These are phyloP conservation scores for Neofusicoccum sp. DNA, from an alignment of 2,329 filamentous ascomycete species.

Conservation along the genomic window DNA sequence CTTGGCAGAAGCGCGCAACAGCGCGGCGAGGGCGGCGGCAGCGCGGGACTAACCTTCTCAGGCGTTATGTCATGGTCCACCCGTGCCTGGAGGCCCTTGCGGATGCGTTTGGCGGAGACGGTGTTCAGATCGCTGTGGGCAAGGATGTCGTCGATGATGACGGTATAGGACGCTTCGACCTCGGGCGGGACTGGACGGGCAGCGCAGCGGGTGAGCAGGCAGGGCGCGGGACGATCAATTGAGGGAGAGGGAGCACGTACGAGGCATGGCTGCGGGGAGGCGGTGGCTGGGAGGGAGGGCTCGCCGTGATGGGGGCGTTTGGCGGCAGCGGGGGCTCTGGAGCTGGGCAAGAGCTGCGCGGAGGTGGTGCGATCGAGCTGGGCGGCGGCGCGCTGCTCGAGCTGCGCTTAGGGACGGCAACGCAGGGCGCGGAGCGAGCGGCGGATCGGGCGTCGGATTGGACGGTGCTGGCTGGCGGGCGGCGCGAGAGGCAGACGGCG, in stretches of 20 bases:
- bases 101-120: slow-evolving; percentile 64
- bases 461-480: not conserved
- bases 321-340: not conserved
- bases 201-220: not conserved
- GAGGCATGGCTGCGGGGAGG: slow-evolving; percentile 18
- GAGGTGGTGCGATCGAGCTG: slow-evolving; percentile 5
- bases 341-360: slow-evolving; percentile 1
- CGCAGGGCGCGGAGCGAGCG: not conserved
- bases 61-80: slow-evolving; percentile 61
- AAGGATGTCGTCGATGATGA: slow-evolving; percentile 63
- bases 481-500: not conserved
- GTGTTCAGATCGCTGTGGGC: slow-evolving; percentile 60
- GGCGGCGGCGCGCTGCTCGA: not conserved
- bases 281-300: not conserved
- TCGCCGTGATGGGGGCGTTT: not conserved
- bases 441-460: slow-evolving; percentile 10
- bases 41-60: slow-evolving; percentile 54
- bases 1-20: not conserved
- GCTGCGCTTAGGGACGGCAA: slow-evolving; percentile 2
- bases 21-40: not conserved
- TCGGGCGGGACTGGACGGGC: slow-evolving; percentile 48
- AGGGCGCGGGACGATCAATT: slow-evolving; percentile 9
- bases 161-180: slow-evolving; percentile 50
- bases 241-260: slow-evolving; percentile 14
- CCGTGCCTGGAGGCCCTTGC: slow-evolving; percentile 60